These are phyloP conservation scores for Chlorociboria aeruginascens DNA, from an alignment of 495 filamentous ascomycete genomes.

Conservation along the genomic window DNA sequence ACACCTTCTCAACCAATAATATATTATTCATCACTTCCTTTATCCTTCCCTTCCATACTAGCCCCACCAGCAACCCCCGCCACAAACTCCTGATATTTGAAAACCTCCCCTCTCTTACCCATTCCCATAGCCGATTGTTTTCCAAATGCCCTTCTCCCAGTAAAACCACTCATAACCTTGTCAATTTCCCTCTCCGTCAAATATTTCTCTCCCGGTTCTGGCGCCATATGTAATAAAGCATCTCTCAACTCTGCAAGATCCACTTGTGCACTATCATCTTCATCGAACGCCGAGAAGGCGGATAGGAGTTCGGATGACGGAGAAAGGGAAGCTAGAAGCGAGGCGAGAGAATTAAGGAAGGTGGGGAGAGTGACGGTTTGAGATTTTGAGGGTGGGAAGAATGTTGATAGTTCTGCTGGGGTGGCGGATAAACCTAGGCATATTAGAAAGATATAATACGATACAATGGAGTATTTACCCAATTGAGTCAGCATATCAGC, in stretches of 20 bases:
- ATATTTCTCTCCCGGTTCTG: constrained; percentile 55
- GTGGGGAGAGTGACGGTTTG: constrained; percentile 69
- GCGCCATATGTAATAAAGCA: constrained; percentile 68
- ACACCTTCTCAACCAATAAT: not conserved
- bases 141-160: constrained; percentile 64
- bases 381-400: constrained; percentile 58
- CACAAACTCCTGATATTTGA: constrained; percentile 70
- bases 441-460: not conserved
- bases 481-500: constrained; percentile 69
- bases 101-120: constrained; percentile 55
- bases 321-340: constrained; percentile 58
- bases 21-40: constrained; percentile 2
- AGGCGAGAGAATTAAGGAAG: constrained; percentile 69
- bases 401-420: constrained; percentile 48
- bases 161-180: constrained; percentile 72
- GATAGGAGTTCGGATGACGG: constrained; percentile 65
- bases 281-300: constrained; percentile 89
- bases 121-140: constrained; percentile 28
- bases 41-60: constrained; percentile 9
- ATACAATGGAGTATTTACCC: constrained; percentile 30
- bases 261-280: constrained; percentile 87
- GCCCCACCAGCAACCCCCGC: constrained; percentile 37
- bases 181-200: constrained; percentile 72
- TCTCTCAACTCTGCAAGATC: constrained; percentile 73
- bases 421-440: constrained; percentile 35